Evolutionary conservation across 1,284 basidiomycete genomes (phyloP).

Genomic region (Mycena citricolor): DNA sequence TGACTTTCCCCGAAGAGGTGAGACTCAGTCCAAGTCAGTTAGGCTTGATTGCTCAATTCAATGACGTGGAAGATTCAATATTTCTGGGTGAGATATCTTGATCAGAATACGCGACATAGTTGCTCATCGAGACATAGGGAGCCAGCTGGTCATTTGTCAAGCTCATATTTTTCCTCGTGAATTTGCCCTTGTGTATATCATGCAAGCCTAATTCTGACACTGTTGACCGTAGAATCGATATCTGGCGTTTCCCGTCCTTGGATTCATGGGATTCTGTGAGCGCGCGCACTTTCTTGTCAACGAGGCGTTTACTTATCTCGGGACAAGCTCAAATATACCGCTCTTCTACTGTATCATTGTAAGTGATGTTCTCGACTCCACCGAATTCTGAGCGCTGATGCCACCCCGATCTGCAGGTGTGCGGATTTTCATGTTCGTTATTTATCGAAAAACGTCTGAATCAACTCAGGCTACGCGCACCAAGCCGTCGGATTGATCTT

Average conservation of each 20-base stretch:
- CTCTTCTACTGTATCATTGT: conserved; percentile 1
- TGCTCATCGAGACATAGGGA: not conserved
- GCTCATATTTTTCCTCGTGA: conserved; percentile 10
- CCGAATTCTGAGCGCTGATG: too few species aligned
- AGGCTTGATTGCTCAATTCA: too few species aligned
- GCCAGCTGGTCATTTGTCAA: conserved; percentile 5
- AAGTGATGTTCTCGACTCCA: too few species aligned
- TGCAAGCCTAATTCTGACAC: not conserved
- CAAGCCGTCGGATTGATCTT: too few species aligned
- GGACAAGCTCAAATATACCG: conserved; percentile 5
- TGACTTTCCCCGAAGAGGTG: conserved; percentile 12
- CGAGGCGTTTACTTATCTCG: not conserved
- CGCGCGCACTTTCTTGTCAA: too few species aligned
- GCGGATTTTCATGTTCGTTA: not conserved
- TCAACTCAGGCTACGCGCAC: too few species aligned
- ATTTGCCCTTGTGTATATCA: too few species aligned
- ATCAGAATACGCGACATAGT: too few species aligned
- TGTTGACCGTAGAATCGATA: conserved; percentile 8
- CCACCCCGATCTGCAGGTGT: too few species aligned
- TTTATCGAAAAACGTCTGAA: too few species aligned
- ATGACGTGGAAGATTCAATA: conserved; percentile 11
- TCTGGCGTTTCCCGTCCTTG: conserved; percentile 1
- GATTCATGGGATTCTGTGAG: not conserved
- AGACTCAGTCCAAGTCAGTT: not conserved
- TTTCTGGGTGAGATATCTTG: conserved; percentile 10